Base-by-base conservation (phyloP, 331 rosid genomes). In the Stylosanthes scabra region DNA sequence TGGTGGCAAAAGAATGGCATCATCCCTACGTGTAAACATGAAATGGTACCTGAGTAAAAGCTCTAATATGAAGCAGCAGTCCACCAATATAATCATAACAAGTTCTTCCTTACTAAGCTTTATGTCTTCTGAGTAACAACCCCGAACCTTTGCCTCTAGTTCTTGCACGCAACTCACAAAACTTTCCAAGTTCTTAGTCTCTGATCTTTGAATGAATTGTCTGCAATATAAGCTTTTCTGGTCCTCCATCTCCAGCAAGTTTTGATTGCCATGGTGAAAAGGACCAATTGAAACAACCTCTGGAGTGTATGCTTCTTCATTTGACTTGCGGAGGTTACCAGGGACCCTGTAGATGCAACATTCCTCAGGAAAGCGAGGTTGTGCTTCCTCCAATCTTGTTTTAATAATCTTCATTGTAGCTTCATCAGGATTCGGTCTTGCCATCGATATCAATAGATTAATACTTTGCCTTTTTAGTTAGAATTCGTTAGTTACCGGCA, bases 211-310 rank as follows among this genome's bases (percentile, higher is more conserved):
- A 0, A 56, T 3, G 37, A 63, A 70, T 20, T 7, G 1, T 14
- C 12, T 13, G 51, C 70, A n/a, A 11, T 42, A 52, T 4, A 5
- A 46, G 0, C 2, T 2, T 14, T 62, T 71, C 6, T 3, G 14
- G 1, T 4, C 20, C 8, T 50, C 9, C 69, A 50, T 66, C 20
- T 31, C 13, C 7, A 0, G 29, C 15, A 51, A 7, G 2, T 16
- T 25, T 2, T 7, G 1, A 2, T 60, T 6, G 0, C 54, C 51
- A 2, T 42, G 2, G 47, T 77, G 81, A 31, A 49, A 37, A 11
- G 78, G 78, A 3, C 82, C 82, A 13, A 78, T 45, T 5, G 58
- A 46, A 55, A 71, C 45, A 9, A 39, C 45, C 20, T 13, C 42
- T 12, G 82, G 78, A 0, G 37, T 37, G 11, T 70, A 77, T 9